These are phyloP conservation scores for Knufia petricola DNA, from an alignment of 2,329 filamentous ascomycete species.

Conservation along the genomic window DNA sequence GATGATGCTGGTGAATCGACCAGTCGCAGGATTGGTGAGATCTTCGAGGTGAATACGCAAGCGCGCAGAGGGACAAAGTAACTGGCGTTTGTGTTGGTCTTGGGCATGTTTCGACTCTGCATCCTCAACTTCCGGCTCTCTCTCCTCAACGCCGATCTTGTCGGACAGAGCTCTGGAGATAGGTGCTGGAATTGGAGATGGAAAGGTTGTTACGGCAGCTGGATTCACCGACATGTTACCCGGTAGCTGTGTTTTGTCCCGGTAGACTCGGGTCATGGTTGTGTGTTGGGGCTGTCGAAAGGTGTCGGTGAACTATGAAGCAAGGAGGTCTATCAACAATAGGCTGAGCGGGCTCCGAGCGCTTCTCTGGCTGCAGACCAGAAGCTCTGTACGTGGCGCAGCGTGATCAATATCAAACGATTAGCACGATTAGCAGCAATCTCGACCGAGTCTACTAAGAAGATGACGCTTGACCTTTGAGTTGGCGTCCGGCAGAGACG, in stretches of 20 bases:
- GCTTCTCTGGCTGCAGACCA: too few relatives aligned
- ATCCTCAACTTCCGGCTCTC: background rate
- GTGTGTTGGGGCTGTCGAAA: too few relatives aligned
- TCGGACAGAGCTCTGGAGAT: background rate
- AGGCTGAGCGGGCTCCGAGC: too few relatives aligned
- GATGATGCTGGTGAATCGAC: conserved; percentile 57
- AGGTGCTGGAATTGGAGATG: background rate
- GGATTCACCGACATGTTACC: background rate
- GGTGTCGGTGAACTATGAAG: too few relatives aligned
- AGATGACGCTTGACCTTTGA: too few relatives aligned
- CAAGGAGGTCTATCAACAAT: too few relatives aligned
- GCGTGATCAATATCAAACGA: too few relatives aligned
- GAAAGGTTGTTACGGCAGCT: background rate
- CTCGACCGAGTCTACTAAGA: too few relatives aligned
- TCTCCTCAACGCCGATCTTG: background rate
- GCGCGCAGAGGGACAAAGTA: conserved; percentile 14
- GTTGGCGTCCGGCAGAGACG: too few relatives aligned
- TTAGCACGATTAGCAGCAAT: too few relatives aligned
- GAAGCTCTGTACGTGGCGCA: too few relatives aligned
- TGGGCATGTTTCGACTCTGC: background rate
- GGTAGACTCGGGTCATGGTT: conserved; percentile 5
- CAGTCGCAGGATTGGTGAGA: conserved; percentile 47
- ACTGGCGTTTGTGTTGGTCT: background rate
- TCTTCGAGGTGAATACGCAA: conserved; percentile 30
- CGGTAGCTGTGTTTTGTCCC: background rate